These are phyloP conservation scores for Geotrichum restrictum DNA, from an alignment of 1,139 yeast species.

Conservation along the genomic window DNA sequence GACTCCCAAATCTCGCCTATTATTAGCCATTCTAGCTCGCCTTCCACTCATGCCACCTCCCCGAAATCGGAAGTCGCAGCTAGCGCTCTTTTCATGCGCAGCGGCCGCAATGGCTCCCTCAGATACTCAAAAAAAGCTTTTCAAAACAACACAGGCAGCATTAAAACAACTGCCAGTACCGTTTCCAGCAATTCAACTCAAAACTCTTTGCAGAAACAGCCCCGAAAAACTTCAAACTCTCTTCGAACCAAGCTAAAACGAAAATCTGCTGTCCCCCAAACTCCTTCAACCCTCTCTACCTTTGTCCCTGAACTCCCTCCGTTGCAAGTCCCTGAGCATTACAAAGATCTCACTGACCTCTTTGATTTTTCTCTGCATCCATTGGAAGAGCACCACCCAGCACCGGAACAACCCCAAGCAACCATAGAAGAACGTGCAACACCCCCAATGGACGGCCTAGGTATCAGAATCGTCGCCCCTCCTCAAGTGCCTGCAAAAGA, in stretches of 20 bases:
- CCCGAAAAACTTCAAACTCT: neutral
- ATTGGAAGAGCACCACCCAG: neutral
- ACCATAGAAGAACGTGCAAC: too few relatives aligned
- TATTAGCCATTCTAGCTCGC: too few relatives aligned
- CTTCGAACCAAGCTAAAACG: neutral
- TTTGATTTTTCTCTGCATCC: conserved; percentile 4
- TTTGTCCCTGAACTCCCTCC: conserved; percentile 17
- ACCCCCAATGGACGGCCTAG: too few relatives aligned
- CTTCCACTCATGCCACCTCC: neutral
- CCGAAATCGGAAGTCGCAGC: neutral
- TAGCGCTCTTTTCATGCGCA: neutral
- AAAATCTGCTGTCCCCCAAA: neutral
- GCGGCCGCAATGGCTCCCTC: too few relatives aligned
- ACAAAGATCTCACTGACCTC: conserved; percentile 16
- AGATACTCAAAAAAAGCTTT: neutral
- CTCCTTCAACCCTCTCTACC: neutral
- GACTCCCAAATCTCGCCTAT: too few relatives aligned
- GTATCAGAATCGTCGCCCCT: neutral
- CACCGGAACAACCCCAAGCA: neutral
- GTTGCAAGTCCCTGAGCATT: conserved; percentile 7
- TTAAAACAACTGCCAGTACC: neutral
- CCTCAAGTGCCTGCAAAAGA: neutral
- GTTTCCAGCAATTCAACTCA: neutral
- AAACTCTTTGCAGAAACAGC: neutral
- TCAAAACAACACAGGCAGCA: neutral